phyloP scores from a whole-genome alignment of 2,329 filamentous ascomycete genomes.

The Colletotrichum acutatum region DNA sequence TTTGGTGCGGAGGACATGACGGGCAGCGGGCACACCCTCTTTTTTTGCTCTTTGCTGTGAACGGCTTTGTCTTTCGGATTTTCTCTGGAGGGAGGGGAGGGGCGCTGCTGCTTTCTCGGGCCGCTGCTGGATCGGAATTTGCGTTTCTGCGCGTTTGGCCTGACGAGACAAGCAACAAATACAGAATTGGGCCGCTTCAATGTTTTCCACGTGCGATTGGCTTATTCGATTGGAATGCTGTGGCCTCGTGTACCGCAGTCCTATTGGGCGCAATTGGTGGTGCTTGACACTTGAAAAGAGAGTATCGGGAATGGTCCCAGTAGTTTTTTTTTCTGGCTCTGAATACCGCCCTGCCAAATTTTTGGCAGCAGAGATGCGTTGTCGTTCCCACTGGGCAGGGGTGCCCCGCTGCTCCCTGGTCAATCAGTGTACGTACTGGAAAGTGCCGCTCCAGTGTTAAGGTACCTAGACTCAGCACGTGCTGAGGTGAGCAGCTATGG shows the following conservation, averaged over 20 bases:
- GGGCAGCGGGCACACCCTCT: conserved; percentile 40
- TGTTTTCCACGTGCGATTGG: conserved; percentile 28
- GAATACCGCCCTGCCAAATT: conserved; percentile 27
- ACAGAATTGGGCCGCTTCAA: conserved; percentile 26
- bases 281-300: conserved; percentile 32
- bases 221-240: conserved; percentile 33
- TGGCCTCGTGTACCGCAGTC: conserved; percentile 26
- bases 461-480: too few species aligned
- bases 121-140: conserved; percentile 21
- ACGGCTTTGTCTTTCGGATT: not conserved
- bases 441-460: not conserved
- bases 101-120: conserved; percentile 12
- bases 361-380: conserved; percentile 33
- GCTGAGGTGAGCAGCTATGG: not conserved
- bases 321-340: conserved; percentile 27
- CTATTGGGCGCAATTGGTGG: conserved; percentile 34
- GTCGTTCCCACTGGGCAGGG: conserved; percentile 34
- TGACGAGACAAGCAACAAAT: conserved; percentile 10
- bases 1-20: conserved; percentile 56
- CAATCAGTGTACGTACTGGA: not conserved
- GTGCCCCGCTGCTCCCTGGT: conserved; percentile 26
- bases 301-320: conserved; percentile 18
- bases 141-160: conserved; percentile 27
- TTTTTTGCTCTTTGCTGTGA: not conserved
- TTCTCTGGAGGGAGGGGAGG: conserved; percentile 17